Conservation (phyloP, 225 moss, liverwort and hornwort genomes). For the Physcomitrellopsis africana region DNA sequence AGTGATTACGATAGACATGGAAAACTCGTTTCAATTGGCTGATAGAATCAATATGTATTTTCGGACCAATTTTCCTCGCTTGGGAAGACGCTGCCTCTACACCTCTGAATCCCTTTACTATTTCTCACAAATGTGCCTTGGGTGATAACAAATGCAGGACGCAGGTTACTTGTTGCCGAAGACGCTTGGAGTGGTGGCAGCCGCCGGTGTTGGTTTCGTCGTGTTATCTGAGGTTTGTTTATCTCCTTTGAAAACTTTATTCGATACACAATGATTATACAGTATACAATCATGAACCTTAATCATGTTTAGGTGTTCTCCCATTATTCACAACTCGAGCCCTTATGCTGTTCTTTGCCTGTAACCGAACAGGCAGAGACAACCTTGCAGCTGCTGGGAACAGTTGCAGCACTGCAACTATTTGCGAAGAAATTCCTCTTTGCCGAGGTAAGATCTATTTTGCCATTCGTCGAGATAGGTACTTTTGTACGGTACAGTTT, state of each 20-base stretch:
- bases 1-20: background rate
- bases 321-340: background rate
- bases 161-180: conserved; percentile 46
- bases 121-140: background rate
- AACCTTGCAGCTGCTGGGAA: conserved; percentile 76
- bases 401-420: conserved; percentile 72
- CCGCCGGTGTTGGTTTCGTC: conserved; percentile 72
- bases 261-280: no score
- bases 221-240: conserved; percentile 68
- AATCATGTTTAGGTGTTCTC: background rate
- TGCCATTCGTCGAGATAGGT: background rate
- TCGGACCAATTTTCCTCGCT: background rate
- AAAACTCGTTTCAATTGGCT: no score
- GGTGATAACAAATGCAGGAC: conserved; percentile 42
- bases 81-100: background rate
- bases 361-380: conserved; percentile 71
- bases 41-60: no score
- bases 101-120: background rate
- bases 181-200: conserved; percentile 76
- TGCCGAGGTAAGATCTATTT: conserved; percentile 50
- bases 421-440: conserved; percentile 77
- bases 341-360: background rate
- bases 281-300: background rate
- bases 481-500: no score
- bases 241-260: no score